A percentile compares a stretch with the other conserved stretches of the same genome.
Conservation (phyloP, 495 filamentous ascomycete species). For the Penicillium subrubescens region DNA sequence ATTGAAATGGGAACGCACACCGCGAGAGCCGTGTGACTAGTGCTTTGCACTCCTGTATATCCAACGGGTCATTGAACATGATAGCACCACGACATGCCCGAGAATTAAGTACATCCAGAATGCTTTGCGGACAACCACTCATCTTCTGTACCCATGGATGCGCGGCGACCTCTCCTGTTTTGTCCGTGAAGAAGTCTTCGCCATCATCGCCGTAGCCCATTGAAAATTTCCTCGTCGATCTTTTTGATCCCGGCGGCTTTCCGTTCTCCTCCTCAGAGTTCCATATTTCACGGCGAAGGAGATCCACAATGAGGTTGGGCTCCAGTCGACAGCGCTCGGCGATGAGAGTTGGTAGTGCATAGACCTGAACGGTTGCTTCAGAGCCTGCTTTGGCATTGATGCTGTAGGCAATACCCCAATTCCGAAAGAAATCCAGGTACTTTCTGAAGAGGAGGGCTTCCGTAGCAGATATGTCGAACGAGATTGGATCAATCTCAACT, state of each 20-base stretch:
- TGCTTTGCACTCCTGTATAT: constrained; percentile 61
- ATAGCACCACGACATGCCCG: constrained; percentile 88
- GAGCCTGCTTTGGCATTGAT: constrained; percentile 13
- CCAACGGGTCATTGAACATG: constrained; percentile 92
- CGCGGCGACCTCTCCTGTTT: background rate
- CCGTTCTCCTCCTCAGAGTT: constrained; percentile 41
- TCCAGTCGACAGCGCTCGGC: constrained; percentile 74
- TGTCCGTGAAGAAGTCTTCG: background rate
- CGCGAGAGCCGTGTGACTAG: constrained; percentile 63
- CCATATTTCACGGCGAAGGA: constrained; percentile 79
- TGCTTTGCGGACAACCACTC: constrained; percentile 68
- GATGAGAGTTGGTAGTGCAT: constrained; percentile 68
- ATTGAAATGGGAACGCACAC: constrained; percentile 89
- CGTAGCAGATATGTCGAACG: constrained; percentile 59
- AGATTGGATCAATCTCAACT: constrained; percentile 52
- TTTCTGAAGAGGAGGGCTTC: constrained; percentile 60
- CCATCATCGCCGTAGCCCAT: background rate
- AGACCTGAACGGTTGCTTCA: constrained; percentile 47
- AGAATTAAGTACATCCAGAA: constrained; percentile 88
- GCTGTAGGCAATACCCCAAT: constrained; percentile 74
- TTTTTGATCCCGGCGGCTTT: constrained; percentile 10
- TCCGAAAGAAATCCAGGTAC: constrained; percentile 57
- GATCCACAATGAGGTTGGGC: constrained; percentile 64
- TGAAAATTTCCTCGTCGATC: background rate
- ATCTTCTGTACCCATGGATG: constrained; percentile 60